These are phyloP conservation scores for Fusarium liriodendri DNA, from an alignment of 2,329 filamentous ascomycete species.

Conservation along the genomic window DNA sequence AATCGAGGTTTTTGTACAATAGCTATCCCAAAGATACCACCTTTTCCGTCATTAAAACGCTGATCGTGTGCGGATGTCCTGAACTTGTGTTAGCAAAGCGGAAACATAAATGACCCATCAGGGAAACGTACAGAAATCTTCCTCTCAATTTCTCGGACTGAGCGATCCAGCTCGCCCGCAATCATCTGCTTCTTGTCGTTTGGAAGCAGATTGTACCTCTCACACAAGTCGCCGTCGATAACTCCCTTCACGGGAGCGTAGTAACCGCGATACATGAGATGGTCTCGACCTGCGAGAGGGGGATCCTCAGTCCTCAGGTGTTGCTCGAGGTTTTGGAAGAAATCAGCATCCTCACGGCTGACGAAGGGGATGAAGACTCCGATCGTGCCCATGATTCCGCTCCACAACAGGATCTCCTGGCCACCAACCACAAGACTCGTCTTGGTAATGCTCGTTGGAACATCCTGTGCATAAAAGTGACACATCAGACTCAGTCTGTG, in stretches of 20 bases:
- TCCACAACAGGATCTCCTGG: conserved; percentile 92
- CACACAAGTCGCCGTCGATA: conserved; percentile 96
- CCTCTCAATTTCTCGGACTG: conserved; percentile 91
- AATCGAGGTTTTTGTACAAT: conserved; percentile 44
- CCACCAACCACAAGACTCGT: conserved; percentile 91
- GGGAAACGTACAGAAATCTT: conserved; percentile 79
- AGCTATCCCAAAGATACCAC: conserved; percentile 40
- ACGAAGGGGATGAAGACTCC: conserved; percentile 94
- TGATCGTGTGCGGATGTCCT: conserved; percentile 70
- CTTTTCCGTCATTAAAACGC: conserved; percentile 59
- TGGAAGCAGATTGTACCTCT: conserved; percentile 85
- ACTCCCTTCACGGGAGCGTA: conserved; percentile 97
- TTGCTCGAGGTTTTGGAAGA: conserved; percentile 94
- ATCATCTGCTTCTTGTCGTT: conserved; percentile 96
- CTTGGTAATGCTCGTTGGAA: conserved; percentile 90
- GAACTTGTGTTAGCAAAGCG: conserved; percentile 38
- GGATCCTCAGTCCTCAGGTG: conserved; percentile 88
- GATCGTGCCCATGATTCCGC: conserved; percentile 92
- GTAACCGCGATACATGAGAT: conserved; percentile 94
- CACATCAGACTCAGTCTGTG: conserved; percentile 87
- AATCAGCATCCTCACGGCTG: conserved; percentile 92
- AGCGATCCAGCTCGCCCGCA: conserved; percentile 90
- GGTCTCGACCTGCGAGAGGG: conserved; percentile 90
- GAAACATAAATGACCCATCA: not conserved
- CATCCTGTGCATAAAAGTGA: conserved; percentile 92